These are phyloP conservation scores for Zygosaccharomyces pseudobailii DNA, from an alignment of 1,139 yeast genomes.

Conservation along the genomic window DNA sequence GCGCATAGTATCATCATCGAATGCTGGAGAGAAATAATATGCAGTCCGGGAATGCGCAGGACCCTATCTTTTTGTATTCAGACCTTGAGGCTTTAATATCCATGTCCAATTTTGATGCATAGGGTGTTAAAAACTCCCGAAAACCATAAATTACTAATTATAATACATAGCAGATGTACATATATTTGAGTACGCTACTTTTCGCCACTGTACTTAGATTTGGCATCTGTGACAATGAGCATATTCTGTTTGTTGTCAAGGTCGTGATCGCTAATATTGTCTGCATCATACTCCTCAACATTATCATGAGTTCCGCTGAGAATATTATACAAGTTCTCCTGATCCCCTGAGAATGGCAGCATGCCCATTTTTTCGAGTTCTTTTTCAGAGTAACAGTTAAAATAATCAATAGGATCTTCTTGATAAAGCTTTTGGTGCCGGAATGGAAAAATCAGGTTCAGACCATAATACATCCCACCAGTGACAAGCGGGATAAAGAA, in stretches of 20 bases:
- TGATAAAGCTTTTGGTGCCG: constrained; percentile 17
- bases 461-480: constrained; percentile 10
- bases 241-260: neutral
- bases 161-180: too few relatives aligned
- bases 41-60: too few relatives aligned
- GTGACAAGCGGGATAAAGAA: constrained; percentile 19
- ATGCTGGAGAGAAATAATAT: too few relatives aligned
- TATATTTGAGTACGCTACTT: neutral
- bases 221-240: neutral
- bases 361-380: constrained; percentile 18
- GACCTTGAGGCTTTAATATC: too few relatives aligned
- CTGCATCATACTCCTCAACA: neutral
- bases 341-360: constrained; percentile 8
- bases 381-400: constrained; percentile 21
- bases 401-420: constrained; percentile 23
- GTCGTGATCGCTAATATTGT: neutral
- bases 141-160: too few relatives aligned
- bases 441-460: constrained; percentile 10
- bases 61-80: too few relatives aligned
- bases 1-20: too few relatives aligned
- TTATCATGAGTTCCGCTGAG: neutral
- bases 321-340: neutral
- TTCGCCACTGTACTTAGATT: neutral
- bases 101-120: too few relatives aligned
- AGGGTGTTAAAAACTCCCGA: too few relatives aligned